Conservation (phyloP, 2,329 filamentous ascomycete genomes). For the Grosmannia serpens region DNA sequence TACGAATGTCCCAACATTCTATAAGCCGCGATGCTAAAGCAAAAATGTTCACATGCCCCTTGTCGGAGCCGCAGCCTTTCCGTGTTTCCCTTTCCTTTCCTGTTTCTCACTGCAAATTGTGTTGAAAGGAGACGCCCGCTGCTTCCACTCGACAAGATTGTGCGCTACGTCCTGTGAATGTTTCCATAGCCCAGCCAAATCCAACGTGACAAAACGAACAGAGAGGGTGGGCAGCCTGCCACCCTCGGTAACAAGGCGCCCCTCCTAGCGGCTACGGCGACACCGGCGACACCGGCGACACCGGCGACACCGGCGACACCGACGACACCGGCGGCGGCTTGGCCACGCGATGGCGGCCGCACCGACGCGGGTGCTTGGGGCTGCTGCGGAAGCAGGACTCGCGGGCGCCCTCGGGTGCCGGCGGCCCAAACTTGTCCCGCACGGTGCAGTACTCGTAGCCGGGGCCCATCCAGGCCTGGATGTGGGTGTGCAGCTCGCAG, state of each 20-base stretch:
- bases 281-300: slow-evolving; percentile 6
- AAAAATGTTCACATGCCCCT: no score
- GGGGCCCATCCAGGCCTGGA: slow-evolving; percentile 47
- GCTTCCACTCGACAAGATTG: neutral
- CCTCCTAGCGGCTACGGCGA: neutral
- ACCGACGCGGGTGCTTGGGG: slow-evolving; percentile 45
- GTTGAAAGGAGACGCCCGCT: neutral
- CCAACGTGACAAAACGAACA: neutral
- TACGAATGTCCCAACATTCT: no score
- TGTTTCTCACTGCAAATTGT: neutral
- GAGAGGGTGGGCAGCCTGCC: neutral
- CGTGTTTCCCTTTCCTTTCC: no score
- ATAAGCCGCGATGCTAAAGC: no score
- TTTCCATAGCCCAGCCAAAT: neutral
- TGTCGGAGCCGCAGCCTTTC: no score
- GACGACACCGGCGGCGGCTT: slow-evolving; percentile 13
- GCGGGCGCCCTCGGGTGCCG: slow-evolving; percentile 33
- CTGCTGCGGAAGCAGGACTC: slow-evolving; percentile 48
- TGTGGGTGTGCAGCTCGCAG: slow-evolving; percentile 52
- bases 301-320: neutral
- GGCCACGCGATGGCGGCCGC: slow-evolving; percentile 40
- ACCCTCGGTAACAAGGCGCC: no score
- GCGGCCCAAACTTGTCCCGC: slow-evolving; percentile 42
- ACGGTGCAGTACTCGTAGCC: slow-evolving; percentile 49
- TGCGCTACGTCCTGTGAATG: neutral